A percentile compares a stretch with the other conserved stretches of the same genome.
Conservation (phyloP, 768 basidiomycete species). For the Rhizopogon vinicolor region DNA sequence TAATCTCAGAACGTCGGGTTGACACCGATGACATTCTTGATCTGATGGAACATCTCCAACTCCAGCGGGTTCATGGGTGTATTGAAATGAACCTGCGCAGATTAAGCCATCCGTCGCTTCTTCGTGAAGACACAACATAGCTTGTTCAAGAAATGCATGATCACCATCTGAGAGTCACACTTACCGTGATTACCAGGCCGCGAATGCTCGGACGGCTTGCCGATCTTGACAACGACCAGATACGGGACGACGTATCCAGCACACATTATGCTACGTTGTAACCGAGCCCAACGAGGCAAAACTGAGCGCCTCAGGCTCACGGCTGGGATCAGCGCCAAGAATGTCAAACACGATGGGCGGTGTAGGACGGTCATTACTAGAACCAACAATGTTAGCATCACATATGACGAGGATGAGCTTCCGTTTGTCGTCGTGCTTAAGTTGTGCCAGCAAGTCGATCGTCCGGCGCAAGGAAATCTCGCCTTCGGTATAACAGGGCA, state of each 20-base stretch:
- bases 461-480: slow-evolving; percentile 79
- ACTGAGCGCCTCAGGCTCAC: slow-evolving; percentile 92
- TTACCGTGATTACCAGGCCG: slow-evolving; percentile 98
- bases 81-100: slow-evolving; percentile 85
- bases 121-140: background rate
- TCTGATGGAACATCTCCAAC: slow-evolving; percentile 98
- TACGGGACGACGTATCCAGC: slow-evolving; percentile 96
- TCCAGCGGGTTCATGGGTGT: slow-evolving; percentile 95
- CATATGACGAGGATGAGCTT: slow-evolving; percentile 92
- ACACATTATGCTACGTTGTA: slow-evolving; percentile 95
- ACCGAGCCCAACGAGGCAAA: slow-evolving; percentile 95
- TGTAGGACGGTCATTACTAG: slow-evolving; percentile 93
- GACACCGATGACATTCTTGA: slow-evolving; percentile 99
- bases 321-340: slow-evolving; percentile 87
- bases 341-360: slow-evolving; percentile 96
- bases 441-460: slow-evolving; percentile 89
- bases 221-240: slow-evolving; percentile 86
- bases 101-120: background rate
- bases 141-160: slow-evolving; percentile 99
- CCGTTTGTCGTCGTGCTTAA: slow-evolving; percentile 98
- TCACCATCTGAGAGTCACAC: slow-evolving; percentile 92
- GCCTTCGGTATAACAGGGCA: slow-evolving; percentile 98
- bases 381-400: slow-evolving; percentile 97
- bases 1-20: slow-evolving; percentile 99
- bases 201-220: slow-evolving; percentile 90